phyloP scores from a whole-genome alignment of 2,329 filamentous ascomycete genomes.

The Aspergillus ibericus region DNA sequence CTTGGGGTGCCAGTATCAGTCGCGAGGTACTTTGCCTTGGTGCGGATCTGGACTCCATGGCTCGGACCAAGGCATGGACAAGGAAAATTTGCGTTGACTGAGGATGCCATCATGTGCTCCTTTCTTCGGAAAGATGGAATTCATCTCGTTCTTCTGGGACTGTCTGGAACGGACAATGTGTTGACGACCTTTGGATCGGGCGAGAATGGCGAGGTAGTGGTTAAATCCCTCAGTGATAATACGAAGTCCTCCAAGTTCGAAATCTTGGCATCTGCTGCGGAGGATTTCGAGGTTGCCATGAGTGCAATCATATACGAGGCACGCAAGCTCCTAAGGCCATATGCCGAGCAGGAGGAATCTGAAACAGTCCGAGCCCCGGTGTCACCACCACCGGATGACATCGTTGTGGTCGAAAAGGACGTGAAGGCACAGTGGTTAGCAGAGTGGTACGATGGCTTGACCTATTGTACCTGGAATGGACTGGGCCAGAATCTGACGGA shows the following conservation, averaged over 20 bases:
- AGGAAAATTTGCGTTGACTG: slow-evolving; percentile 64
- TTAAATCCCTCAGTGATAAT: slow-evolving; percentile 73
- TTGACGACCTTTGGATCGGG: slow-evolving; percentile 68
- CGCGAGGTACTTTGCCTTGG: slow-evolving; percentile 76
- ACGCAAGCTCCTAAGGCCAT: slow-evolving; percentile 59
- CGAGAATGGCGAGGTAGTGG: slow-evolving; percentile 62
- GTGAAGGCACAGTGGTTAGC: slow-evolving; percentile 65
- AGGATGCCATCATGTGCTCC: slow-evolving; percentile 74
- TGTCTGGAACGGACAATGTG: slow-evolving; percentile 72
- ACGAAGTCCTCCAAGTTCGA: slow-evolving; percentile 55
- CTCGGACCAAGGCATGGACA: slow-evolving; percentile 83
- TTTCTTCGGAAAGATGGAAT: slow-evolving; percentile 72
- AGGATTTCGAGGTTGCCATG: slow-evolving; percentile 72
- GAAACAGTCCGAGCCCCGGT: slow-evolving; percentile 20
- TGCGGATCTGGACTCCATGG: slow-evolving; percentile 81
- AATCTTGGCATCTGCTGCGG: slow-evolving; percentile 69
- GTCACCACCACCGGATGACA: slow-evolving; percentile 43
- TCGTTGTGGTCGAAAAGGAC: slow-evolving; percentile 43
- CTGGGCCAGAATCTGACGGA: slow-evolving; percentile 81
- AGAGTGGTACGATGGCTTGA: slow-evolving; percentile 88
- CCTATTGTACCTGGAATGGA: slow-evolving; percentile 97
- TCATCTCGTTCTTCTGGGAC: slow-evolving; percentile 73
- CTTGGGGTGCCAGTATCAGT: slow-evolving; percentile 66
- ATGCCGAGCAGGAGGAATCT: slow-evolving; percentile 17
- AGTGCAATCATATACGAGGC: slow-evolving; percentile 85